Percentiles rank a stretch among this genome's conserved stretches.
Evolutionary conservation across 495 filamentous ascomycete genomes (phyloP).

Genomic region (Aspergillus hancockii): DNA sequence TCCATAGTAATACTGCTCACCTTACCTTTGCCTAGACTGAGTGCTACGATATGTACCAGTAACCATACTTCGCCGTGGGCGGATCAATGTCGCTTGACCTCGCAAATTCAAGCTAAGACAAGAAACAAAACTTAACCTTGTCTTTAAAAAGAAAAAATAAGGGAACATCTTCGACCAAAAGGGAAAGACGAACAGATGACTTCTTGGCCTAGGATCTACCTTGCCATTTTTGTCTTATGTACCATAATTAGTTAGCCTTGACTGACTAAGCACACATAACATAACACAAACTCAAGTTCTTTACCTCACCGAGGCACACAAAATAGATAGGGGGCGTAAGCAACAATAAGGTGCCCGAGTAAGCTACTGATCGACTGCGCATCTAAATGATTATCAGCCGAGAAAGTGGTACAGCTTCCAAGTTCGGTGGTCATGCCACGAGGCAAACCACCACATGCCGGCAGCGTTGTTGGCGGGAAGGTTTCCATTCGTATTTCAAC

Average conservation of each 20-base stretch:
- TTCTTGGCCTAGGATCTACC: not conserved
- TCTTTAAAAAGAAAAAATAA: not conserved
- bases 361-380: conserved; percentile 7
- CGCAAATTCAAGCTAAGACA: not conserved
- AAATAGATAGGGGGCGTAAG: not conserved
- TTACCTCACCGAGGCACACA: not conserved
- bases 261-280: not conserved
- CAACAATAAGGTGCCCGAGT: not conserved
- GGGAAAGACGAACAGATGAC: conserved; percentile 9
- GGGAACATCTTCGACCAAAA: not conserved
- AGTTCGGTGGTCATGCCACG: conserved; percentile 6
- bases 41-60: too few relatives aligned
- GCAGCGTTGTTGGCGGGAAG: not conserved
- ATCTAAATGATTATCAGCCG: conserved; percentile 1
- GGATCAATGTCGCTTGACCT: not conserved
- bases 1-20: not conserved
- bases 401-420: not conserved
- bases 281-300: conserved; percentile 9
- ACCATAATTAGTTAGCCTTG: not conserved
- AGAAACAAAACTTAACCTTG: not conserved
- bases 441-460: conserved; percentile 1
- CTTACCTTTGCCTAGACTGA: not conserved
- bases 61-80: not conserved
- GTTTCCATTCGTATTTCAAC: too few relatives aligned
- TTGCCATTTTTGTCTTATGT: not conserved